These are phyloP conservation scores for Verticillium isaacii DNA, from an alignment of 2,329 filamentous ascomycete genomes.

Conservation along the genomic window DNA sequence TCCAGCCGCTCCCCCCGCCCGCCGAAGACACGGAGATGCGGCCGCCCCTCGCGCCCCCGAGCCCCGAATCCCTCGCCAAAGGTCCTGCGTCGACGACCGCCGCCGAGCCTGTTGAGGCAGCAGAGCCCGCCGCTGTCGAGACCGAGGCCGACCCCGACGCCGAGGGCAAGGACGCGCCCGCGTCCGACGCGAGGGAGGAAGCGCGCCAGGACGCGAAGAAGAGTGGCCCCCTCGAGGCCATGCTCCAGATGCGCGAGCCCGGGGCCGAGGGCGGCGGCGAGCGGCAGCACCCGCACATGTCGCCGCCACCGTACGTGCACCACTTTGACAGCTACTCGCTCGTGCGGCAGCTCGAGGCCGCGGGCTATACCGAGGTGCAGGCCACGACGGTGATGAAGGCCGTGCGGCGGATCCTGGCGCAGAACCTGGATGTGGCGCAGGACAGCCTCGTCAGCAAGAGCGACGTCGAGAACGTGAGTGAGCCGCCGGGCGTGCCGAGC, in stretches of 20 bases:
- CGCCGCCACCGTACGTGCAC: slow-evolving; percentile 78
- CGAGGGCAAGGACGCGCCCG: slow-evolving; percentile 4
- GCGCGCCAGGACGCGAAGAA: slow-evolving; percentile 32
- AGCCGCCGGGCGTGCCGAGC: neutral
- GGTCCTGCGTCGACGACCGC: neutral
- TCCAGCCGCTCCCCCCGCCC: slow-evolving; percentile 44
- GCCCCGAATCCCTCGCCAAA: slow-evolving; percentile 14
- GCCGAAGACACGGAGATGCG: slow-evolving; percentile 16
- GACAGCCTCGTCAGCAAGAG: slow-evolving; percentile 80
- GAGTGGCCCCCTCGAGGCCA: slow-evolving; percentile 45
- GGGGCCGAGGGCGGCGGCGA: slow-evolving; percentile 18
- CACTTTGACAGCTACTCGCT: slow-evolving; percentile 94
- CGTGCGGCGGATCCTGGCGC: slow-evolving; percentile 68
- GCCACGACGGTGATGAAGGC: slow-evolving; percentile 90
- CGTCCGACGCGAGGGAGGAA: slow-evolving; percentile 16
- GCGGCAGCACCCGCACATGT: slow-evolving; percentile 58
- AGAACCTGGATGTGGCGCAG: slow-evolving; percentile 78
- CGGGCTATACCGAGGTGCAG: slow-evolving; percentile 69
- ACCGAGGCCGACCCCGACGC: neutral
- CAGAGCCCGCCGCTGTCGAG: neutral
- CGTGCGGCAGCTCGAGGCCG: slow-evolving; percentile 70
- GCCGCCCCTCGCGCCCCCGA: neutral
- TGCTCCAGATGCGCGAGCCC: slow-evolving; percentile 41
- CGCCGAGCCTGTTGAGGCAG: slow-evolving; percentile 5
- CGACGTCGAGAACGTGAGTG: slow-evolving; percentile 74